Percentiles rank a stretch among this genome's conserved stretches.
Evolutionary conservation across 352 stramenopile species (phyloP).

Genomic region (Globisporangium perplexum): DNA sequence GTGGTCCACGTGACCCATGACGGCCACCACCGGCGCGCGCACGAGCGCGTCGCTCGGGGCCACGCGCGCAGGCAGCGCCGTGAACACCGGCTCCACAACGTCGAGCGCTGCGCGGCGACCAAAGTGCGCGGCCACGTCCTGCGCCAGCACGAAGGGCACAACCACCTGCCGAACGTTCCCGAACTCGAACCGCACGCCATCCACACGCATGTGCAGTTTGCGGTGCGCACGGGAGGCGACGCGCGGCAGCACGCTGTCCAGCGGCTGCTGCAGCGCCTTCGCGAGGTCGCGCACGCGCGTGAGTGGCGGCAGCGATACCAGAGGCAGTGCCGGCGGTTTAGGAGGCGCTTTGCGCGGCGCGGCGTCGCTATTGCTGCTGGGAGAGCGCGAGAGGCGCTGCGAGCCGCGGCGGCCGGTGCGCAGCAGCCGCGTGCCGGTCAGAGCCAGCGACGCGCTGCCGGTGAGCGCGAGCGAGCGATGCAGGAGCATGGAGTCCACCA

Average conservation of each 20-base stretch:
- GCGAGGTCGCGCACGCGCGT: slow-evolving; percentile 73
- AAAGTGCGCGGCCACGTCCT: slow-evolving; percentile 47
- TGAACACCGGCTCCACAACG: slow-evolving; percentile 49
- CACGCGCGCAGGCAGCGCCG: slow-evolving; percentile 13
- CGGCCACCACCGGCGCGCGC: slow-evolving; percentile 95
- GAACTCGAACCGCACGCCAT: slow-evolving; percentile 49
- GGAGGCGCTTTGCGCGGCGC: background rate
- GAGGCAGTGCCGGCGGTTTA: slow-evolving; percentile 6
- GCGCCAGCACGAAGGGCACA: slow-evolving; percentile 55
- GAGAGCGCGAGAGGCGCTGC: slow-evolving; percentile 5
- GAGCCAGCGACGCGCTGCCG: background rate
- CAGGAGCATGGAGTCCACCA: too few relatives aligned
- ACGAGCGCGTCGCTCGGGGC: slow-evolving; percentile 17
- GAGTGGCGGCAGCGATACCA: slow-evolving; percentile 26
- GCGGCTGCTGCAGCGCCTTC: slow-evolving; percentile 54
- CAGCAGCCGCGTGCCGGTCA: background rate
- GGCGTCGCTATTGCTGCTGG: background rate
- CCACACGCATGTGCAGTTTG: slow-evolving; percentile 49
- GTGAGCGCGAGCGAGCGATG: slow-evolving; percentile 4
- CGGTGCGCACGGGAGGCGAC: slow-evolving; percentile 51
- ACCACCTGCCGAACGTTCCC: slow-evolving; percentile 74
- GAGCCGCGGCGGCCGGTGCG: slow-evolving; percentile 12
- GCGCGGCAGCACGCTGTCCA: slow-evolving; percentile 68
- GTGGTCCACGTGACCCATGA: slow-evolving; percentile 99
- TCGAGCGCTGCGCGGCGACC: slow-evolving; percentile 41